Conservation (phyloP, 768 basidiomycete species). For the Lepiota brunneoincarnata region DNA sequence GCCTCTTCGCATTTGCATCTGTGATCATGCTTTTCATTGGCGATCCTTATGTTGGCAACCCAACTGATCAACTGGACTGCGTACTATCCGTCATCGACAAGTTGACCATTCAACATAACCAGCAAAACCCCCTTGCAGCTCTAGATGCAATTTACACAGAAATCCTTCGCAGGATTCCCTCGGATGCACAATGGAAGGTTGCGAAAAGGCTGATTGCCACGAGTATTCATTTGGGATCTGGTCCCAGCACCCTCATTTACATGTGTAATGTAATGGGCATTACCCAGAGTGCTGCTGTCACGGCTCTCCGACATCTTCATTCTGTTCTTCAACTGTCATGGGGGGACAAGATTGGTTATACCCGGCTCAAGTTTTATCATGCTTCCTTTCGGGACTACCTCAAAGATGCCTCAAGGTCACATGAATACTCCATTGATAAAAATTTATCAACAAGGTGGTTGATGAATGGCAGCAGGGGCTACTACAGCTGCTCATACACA, state of each 20-base stretch:
- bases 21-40: conserved; percentile 19
- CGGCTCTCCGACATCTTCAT: neutral
- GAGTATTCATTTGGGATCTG: too few relatives aligned
- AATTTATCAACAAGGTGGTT: too few relatives aligned
- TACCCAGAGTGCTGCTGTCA: neutral
- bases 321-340: neutral
- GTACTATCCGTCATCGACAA: too few relatives aligned
- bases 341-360: neutral
- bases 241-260: neutral
- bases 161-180: too few relatives aligned
- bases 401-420: neutral
- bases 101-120: too few relatives aligned
- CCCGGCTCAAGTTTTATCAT: conserved; percentile 4
- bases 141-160: too few relatives aligned
- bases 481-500: too few relatives aligned
- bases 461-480: too few relatives aligned
- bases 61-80: neutral
- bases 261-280: neutral
- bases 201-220: too few relatives aligned
- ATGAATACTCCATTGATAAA: neutral
- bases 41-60: neutral
- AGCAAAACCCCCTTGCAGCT: too few relatives aligned
- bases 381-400: conserved; percentile 5
- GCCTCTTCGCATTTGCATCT: conserved; percentile 23
- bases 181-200: too few relatives aligned